Base-by-base conservation (phyloP, 139 green algal species). In the Pseudopediastrum boryanum region DNA sequence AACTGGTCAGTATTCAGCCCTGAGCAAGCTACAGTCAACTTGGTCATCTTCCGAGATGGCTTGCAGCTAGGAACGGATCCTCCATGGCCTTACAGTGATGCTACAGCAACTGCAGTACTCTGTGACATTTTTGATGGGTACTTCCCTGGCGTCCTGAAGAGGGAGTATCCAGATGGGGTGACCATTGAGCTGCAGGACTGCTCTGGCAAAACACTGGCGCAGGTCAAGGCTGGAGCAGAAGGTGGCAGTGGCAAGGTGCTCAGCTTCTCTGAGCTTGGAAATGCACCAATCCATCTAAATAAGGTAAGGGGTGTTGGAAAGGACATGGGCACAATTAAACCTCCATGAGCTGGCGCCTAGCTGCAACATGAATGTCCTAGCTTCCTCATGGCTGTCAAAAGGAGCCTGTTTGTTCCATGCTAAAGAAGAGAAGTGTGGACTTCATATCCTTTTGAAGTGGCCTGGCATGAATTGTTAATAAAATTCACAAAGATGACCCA, bases 161-260 rank as follows among this genome's bases (percentile, higher is more conserved):
- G 38, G 0, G 71, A 83, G 31, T 90, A 87, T 33, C 87, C 87
- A 12, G 85, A 92, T 35, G 87, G 87, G 0, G 78, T 89, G 31
- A 83, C 83, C 23, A 83, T 92, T n/a, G 81, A 85, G 16, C 67
- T 88, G 12, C 59, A 79, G 46, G 79, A 87, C 39, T 63, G 71
- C 4, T 75, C 41, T 9, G 29, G 21, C 31, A 61, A 84, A 12
- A 75, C 31, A 46, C 58, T 75, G 6, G 44, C 58, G 8, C 16
- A 25, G 38, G 46, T 36, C 7, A 31, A 8, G 9, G 41, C 69
- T 65, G 46, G 35, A 23, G 69, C 69, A 25, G 25, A 16, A 48
- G 68, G 48, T 50, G 27, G 31, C 44, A 75, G 67, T 41, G n/a
- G 67, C 42, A 59, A 43, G 46, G 41, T 76, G 27, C 64, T 65